Evolutionary conservation across 495 filamentous ascomycete species (phyloP).

Genomic region (Penicillium crystallinum): DNA sequence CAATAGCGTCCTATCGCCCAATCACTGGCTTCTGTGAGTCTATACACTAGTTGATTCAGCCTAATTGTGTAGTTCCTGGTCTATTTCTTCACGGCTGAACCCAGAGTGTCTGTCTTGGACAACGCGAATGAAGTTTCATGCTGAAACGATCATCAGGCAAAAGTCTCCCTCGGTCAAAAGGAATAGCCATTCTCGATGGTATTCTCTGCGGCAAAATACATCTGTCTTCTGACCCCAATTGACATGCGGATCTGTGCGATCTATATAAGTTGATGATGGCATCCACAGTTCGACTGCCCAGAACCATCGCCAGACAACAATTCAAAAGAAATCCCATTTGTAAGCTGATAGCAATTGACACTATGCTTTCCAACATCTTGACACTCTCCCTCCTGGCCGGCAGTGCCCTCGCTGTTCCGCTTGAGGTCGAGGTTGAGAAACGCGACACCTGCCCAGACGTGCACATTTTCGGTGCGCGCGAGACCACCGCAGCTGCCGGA

Average conservation of each 20-base stretch:
- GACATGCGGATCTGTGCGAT: neutral
- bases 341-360: neutral
- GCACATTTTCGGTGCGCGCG: slow-evolving; percentile 61
- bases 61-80: neutral
- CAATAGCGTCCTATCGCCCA: neutral
- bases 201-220: neutral
- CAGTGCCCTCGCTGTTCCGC: slow-evolving; percentile 15
- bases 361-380: slow-evolving; percentile 10
- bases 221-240: neutral
- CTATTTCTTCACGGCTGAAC: neutral
- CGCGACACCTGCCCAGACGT: slow-evolving; percentile 41
- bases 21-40: neutral
- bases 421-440: slow-evolving; percentile 15
- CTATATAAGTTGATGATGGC: neutral
- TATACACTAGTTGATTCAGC: neutral
- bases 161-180: slow-evolving; percentile 1
- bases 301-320: neutral
- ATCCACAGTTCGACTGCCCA: neutral
- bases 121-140: neutral
- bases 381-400: slow-evolving; percentile 13
- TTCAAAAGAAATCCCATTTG: neutral
- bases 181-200: neutral
- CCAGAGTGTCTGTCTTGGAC: neutral
- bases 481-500: slow-evolving; percentile 53
- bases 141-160: neutral